phyloP scores from a whole-genome alignment of 805 yeast species.

The Wickerhamomyces ciferrii region DNA sequence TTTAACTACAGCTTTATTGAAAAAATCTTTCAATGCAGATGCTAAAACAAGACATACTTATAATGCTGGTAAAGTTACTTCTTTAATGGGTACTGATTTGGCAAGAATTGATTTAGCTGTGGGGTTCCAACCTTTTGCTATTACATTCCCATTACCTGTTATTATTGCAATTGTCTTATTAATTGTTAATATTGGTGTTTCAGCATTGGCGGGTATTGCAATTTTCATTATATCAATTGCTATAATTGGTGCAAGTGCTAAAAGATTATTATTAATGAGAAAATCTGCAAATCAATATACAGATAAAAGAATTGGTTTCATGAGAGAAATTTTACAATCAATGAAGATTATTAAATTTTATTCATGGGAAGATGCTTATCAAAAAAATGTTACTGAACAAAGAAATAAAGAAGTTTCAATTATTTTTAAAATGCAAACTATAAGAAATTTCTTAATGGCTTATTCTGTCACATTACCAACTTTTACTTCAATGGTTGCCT shows the following conservation, averaged over 20 bases:
- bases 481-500: slow-evolving; percentile 51
- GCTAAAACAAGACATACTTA: slow-evolving; percentile 47
- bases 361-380: slow-evolving; percentile 82
- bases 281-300: slow-evolving; percentile 51
- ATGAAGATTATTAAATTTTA: slow-evolving; percentile 74
- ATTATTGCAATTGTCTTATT: slow-evolving; percentile 59
- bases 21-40: slow-evolving; percentile 56
- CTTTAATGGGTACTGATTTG: slow-evolving; percentile 72
- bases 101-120: slow-evolving; percentile 68
- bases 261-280: slow-evolving; percentile 46
- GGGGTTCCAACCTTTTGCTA: slow-evolving; percentile 51
- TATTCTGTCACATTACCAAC: slow-evolving; percentile 44
- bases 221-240: slow-evolving; percentile 43
- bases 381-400: slow-evolving; percentile 41
- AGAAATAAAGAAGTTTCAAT: slow-evolving; percentile 54
- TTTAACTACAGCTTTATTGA: slow-evolving; percentile 58
- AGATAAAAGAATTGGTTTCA: slow-evolving; percentile 55
- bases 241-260: slow-evolving; percentile 38
- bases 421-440: slow-evolving; percentile 52
- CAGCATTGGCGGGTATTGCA: slow-evolving; percentile 63
- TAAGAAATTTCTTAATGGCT: slow-evolving; percentile 50
- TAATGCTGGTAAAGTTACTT: slow-evolving; percentile 61
- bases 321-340: slow-evolving; percentile 57
- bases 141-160: slow-evolving; percentile 56
- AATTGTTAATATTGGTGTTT: slow-evolving; percentile 60